These are phyloP conservation scores for Aspergillus pseudoglaucus DNA, from an alignment of 2,329 filamentous ascomycete species.

Conservation along the genomic window DNA sequence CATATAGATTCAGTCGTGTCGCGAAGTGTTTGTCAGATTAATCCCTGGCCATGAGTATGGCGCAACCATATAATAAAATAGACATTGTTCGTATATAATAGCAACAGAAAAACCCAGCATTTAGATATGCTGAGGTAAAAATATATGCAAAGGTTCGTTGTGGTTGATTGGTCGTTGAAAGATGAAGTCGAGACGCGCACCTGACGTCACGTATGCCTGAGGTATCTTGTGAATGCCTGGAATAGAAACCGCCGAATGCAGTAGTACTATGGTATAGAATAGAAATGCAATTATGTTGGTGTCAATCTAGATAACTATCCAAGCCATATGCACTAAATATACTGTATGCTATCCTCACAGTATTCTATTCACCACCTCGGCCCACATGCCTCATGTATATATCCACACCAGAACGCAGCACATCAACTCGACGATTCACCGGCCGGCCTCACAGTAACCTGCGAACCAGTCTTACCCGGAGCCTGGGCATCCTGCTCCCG, in stretches of 20 bases:
- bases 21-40: neutral
- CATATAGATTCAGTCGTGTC: neutral
- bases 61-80: too few species aligned
- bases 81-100: too few species aligned
- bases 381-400: neutral
- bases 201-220: neutral
- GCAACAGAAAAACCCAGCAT: too few species aligned
- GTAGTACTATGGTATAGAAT: too few species aligned
- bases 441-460: conserved; percentile 12
- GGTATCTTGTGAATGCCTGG: neutral
- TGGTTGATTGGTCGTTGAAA: neutral
- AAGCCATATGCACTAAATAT: neutral
- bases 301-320: too few species aligned
- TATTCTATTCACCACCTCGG: neutral
- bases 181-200: neutral
- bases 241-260: too few species aligned
- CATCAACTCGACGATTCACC: conserved; percentile 2
- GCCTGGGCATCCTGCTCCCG: neutral
- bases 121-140: too few species aligned
- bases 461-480: conserved; percentile 8
- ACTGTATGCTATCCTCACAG: neutral
- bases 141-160: too few species aligned
- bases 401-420: neutral
- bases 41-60: too few species aligned
- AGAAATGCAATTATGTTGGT: too few species aligned